These are phyloP conservation scores for Cyberlindnera suaveolens DNA, from an alignment of 805 yeast genomes.

Conservation along the genomic window DNA sequence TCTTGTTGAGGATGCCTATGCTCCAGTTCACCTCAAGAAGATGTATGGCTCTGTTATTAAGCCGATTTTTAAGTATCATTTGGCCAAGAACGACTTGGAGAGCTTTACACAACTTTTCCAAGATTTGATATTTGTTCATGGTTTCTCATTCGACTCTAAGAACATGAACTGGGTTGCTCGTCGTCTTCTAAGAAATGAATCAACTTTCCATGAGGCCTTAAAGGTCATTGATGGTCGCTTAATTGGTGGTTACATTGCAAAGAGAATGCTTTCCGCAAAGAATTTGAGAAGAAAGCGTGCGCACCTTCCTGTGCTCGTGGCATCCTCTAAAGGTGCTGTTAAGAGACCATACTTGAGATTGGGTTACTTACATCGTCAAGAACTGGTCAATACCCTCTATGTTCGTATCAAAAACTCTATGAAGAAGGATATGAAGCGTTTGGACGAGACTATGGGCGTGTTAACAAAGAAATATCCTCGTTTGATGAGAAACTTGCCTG, in stretches of 20 bases:
- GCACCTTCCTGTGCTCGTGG: constrained; percentile 16
- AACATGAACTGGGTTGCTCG: constrained; percentile 27
- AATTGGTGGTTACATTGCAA: constrained; percentile 32
- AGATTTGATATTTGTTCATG: constrained; percentile 20
- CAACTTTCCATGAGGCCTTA: constrained; percentile 27
- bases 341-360: constrained; percentile 25
- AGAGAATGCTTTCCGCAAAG: constrained; percentile 2
- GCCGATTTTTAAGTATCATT: constrained; percentile 6
- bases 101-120: constrained; percentile 11
- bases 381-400: constrained; percentile 21
- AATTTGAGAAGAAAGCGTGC: constrained; percentile 10
- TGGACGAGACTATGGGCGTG: constrained; percentile 10
- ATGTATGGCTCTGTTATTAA: constrained; percentile 17
- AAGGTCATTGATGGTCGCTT: constrained; percentile 25
- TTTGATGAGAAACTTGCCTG: constrained; percentile 25
- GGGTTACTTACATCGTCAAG: constrained; percentile 18
- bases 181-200: constrained; percentile 21
- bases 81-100: background rate
- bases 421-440: constrained; percentile 5
- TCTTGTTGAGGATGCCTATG: constrained; percentile 12
- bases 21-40: constrained; percentile 20
- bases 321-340: constrained; percentile 17
- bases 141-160: constrained; percentile 26
- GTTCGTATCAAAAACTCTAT: constrained; percentile 11
- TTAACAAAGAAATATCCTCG: constrained; percentile 25